Conservation (phyloP, 2,329 filamentous ascomycete species). For the Colletotrichum shisoi region DNA sequence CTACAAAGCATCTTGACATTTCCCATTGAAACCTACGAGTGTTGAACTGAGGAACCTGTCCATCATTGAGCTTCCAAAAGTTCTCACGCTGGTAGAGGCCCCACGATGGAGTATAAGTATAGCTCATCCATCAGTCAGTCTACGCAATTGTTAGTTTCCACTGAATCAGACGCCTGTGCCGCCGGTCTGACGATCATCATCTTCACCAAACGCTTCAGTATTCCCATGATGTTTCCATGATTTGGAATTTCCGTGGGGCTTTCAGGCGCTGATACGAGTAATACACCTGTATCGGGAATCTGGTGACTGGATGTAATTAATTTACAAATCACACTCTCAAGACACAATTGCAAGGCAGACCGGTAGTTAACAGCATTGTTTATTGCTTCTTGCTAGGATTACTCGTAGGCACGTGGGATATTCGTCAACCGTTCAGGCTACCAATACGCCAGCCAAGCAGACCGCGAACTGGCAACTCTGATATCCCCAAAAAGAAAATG, state of each 20-base stretch:
- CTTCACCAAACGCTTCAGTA: neutral
- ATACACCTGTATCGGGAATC: neutral
- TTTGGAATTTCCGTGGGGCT: neutral
- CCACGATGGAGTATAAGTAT: conserved; percentile 41
- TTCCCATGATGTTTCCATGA: neutral
- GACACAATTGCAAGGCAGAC: too few relatives aligned
- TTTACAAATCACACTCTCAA: too few relatives aligned
- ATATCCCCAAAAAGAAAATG: too few relatives aligned
- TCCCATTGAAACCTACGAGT: conserved; percentile 37
- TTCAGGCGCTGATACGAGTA: neutral
- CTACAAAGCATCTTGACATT: neutral
- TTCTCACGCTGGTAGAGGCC: conserved; percentile 44
- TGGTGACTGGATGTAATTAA: too few relatives aligned
- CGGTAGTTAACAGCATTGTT: too few relatives aligned
- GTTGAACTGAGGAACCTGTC: conserved; percentile 42
- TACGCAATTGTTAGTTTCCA: conserved; percentile 23
- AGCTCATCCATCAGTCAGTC: conserved; percentile 29
- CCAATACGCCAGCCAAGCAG: too few relatives aligned
- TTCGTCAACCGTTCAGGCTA: too few relatives aligned
- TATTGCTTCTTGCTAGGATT: too few relatives aligned
- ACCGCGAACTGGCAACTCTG: too few relatives aligned
- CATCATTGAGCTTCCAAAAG: conserved; percentile 44
- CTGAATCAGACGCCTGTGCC: conserved; percentile 2
- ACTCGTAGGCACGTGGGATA: too few relatives aligned
- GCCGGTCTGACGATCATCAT: neutral